Conservation (phyloP, 1,284 basidiomycete genomes). For the Lentinula novae-zelandiae region DNA sequence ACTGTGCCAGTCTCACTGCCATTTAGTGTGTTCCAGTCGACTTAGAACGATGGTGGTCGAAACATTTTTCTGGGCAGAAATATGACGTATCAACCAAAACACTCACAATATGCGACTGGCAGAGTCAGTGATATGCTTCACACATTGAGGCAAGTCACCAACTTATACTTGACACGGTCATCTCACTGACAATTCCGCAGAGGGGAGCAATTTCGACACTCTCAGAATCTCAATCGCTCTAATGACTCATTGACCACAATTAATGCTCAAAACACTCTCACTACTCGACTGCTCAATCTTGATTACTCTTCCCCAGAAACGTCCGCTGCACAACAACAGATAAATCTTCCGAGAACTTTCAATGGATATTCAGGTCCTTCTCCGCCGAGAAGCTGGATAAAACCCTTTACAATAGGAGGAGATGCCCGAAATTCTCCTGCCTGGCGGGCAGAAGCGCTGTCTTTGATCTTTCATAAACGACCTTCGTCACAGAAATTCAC, state of each 20-base stretch:
- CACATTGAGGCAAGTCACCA: constrained; percentile 35
- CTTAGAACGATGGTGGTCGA: neutral
- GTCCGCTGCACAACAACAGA: constrained; percentile 8
- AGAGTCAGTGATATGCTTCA: constrained; percentile 49
- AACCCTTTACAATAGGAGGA: constrained; percentile 19
- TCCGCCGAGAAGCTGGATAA: constrained; percentile 48
- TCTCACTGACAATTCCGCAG: constrained; percentile 26
- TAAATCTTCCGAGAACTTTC: neutral
- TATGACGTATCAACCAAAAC: neutral
- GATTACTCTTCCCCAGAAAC: constrained; percentile 20
- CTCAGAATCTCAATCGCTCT: constrained; percentile 47
- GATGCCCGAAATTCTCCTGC: constrained; percentile 27
- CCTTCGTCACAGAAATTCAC: constrained; percentile 15
- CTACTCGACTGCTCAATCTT: constrained; percentile 25
- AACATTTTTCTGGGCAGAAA: neutral
- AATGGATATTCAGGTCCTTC: constrained; percentile 38
- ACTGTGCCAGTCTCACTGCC: neutral
- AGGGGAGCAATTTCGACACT: constrained; percentile 66
- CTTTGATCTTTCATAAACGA: constrained; percentile 40
- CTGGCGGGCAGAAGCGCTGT: constrained; percentile 53
- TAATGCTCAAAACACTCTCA: constrained; percentile 31
- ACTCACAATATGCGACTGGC: neutral
- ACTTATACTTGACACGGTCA: neutral
- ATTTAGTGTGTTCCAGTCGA: neutral
- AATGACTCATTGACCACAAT: constrained; percentile 31